Evolutionary conservation across 768 basidiomycete genomes (phyloP), one percentile per base, ranked within the genome.

Genomic region (Coprinopsis strossmayeri): DNA sequence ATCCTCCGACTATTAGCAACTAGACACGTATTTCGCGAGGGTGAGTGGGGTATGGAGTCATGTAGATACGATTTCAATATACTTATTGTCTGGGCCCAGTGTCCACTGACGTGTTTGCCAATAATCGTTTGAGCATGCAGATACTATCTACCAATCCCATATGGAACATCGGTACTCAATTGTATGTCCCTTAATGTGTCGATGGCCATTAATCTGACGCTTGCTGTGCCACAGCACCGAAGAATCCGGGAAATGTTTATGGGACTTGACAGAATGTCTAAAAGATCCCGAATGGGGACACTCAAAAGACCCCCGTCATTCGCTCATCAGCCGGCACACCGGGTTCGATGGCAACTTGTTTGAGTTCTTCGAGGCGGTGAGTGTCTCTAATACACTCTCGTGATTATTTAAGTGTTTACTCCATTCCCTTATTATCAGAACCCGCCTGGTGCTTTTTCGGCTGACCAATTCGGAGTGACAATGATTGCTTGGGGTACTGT

Each of bases 21-120:
- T 1, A 68, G 61, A 39, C 68, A 71, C 45, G 58, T 60, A 30
- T 73, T 70, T 54, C 53, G 57, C 26, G 71, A 73, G 63, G 63
- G 69, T 71, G 12, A 11, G 52, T 48, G 30, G 9, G 9, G 15
- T n/a, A n/a, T n/a, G 30, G 37, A 21, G 4, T 32, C n/a, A n/a
- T n/a, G 30, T 32, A 5, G n/a, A 21, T 10, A 13, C 20, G 12
- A 21, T 4, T 32, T 13, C 15, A 17, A 5, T 17, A 7, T n/a
- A 5, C n/a, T 26, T 17, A 3, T 42, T 37, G 26, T 13, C 35
- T 50, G n/a, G n/a, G n/a, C 21, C 34, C 27, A 70, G 68, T 68
- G 3, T 49, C 55, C 32, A 57, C 58, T 3, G 59, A 67, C 39
- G 64, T 66, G 1, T 71, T 67, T 48, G 59, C 66, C 13, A 69